Base-by-base conservation (phyloP, 1,284 basidiomycete genomes). In the Trichosporon faecale region DNA sequence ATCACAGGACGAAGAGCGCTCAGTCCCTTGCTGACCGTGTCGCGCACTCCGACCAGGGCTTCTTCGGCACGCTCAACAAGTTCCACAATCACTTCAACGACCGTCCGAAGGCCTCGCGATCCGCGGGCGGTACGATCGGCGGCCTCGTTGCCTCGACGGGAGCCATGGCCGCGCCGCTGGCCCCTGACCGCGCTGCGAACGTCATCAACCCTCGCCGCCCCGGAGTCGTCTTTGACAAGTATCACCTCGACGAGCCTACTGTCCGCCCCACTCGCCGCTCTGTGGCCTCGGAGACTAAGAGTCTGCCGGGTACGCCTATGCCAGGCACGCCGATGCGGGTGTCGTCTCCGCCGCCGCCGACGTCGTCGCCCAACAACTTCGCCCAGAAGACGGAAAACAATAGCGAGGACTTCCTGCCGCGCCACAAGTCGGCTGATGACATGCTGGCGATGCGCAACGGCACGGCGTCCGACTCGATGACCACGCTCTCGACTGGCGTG, bases 141-240 rank as follows among this genome's bases (percentile, higher is more conserved):
- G 87, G 89, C 7, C 86, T 93, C 61, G 88, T 93, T 52, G 88
- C 90, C 27, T 89, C 88, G 71, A 90, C 91, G 0, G 89, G 89
- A 2, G 90, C 89, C 73, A 82, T 89, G 35, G 84, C 84, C 12
- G 89, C 89, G 27, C 85, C 85, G 0, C 90, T 89, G 3, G 87
- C 89, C 0, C 90, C 90, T 0, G 75, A 79, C 3, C 35, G 31
- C 3, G 80, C 85, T 8, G 86, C 86, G 23, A 85, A 85, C 25
- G 83, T 93, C 21, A 89, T 88, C 27, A 33, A 55, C 11, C 23
- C 27, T 1, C 23, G 25, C 11, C 63, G 57, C 37, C 64, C 64
- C 3, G 64, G 64, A 11, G 63, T 57, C 64, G 61, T 61, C 12
- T 29, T 68, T 14, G 65, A 66, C 35, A 55, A 40, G n/a, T 68